These are phyloP conservation scores for Populus pruinosa DNA, from an alignment of 345 rosid genomes.

Conservation along the genomic window DNA sequence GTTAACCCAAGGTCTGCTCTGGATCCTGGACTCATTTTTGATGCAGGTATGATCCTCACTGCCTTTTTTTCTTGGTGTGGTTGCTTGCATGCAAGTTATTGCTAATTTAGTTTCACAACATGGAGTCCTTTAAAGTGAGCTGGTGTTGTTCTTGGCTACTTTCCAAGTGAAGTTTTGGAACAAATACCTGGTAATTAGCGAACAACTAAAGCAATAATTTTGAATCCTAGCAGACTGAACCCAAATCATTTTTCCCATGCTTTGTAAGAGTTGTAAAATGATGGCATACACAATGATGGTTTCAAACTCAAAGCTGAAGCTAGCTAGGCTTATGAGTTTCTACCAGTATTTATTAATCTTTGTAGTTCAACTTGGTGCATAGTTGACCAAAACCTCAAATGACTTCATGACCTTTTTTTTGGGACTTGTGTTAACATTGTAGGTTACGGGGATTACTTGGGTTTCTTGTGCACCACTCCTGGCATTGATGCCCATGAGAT, in stretches of 20 bases:
- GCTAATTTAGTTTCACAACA: neutral
- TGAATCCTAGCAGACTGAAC: neutral
- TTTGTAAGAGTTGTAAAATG: neutral
- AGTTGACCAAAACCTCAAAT: neutral
- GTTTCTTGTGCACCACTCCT: constrained; percentile 93
- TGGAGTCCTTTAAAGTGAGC: neutral
- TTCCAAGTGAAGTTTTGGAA: neutral
- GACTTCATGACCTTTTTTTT: neutral
- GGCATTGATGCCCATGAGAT: constrained; percentile 78
- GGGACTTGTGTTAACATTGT: neutral
- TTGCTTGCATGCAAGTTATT: neutral
- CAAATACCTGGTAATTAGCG: neutral
- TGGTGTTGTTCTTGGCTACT: neutral
- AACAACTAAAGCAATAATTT: neutral
- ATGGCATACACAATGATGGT: neutral
- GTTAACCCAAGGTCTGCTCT: constrained; percentile 92
- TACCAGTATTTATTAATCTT: neutral
- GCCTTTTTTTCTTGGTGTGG: constrained; percentile 2
- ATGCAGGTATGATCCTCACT: constrained; percentile 59
- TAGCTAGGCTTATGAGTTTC: too few relatives aligned
- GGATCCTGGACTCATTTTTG: constrained; percentile 93
- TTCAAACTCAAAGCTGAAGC: neutral
- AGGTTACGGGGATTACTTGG: constrained; percentile 89
- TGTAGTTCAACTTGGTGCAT: neutral
- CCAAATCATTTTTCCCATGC: neutral